Evolutionary conservation across 1,139 yeast species (phyloP), one percentile per base, ranked within the genome.

Genomic region (Kodamaea ohmeri): DNA sequence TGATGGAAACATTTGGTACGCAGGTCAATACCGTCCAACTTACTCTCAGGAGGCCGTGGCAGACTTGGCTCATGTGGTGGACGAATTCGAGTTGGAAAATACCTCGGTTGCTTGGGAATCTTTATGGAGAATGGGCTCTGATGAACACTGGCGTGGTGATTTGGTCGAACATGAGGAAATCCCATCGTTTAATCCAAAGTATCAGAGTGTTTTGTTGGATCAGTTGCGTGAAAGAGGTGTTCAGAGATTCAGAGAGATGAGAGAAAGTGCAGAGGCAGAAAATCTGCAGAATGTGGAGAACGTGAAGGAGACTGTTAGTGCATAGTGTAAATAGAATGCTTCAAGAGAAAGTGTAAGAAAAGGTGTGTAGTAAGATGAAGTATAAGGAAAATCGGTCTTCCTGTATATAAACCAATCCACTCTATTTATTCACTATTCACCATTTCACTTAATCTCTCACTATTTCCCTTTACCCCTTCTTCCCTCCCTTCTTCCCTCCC

Each of bases 31-130:
- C 65, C 77, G 97, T 55, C 97, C 97, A 20, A 82, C 94, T 0
- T 86, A 83, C 61, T 71, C 95, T 8, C 96, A 88, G 60, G 97
- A 90, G 60, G 87, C 97, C 1, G 89, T 88, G 17, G 89, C 96
- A 1, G 97, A 90, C 61, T 66, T 90, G 49, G 71, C 83, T 25
- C 80, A 81, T 51, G 82, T 87, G 38, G 65, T 81, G 42, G 86
- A 80, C 47, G 80, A 83, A 52, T 71, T 82, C 52, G 69, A 69
- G 40, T 62, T 76, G 49, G 65, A 61, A 36, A 53, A 58, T 40
- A 73, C 83, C 24, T 71, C 65, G 41, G 67, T 88, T 33, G 72
- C 69, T 50, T 89, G 97, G 97, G 96, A 87, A 51, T 79, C 79
- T 51, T 68, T 78, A 41, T 87, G 95, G 95, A 76, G 96, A 61